These are phyloP conservation scores for Aspergillus pseudoviridinutans DNA, from an alignment of 2,329 filamentous ascomycete genomes.

Conservation along the genomic window DNA sequence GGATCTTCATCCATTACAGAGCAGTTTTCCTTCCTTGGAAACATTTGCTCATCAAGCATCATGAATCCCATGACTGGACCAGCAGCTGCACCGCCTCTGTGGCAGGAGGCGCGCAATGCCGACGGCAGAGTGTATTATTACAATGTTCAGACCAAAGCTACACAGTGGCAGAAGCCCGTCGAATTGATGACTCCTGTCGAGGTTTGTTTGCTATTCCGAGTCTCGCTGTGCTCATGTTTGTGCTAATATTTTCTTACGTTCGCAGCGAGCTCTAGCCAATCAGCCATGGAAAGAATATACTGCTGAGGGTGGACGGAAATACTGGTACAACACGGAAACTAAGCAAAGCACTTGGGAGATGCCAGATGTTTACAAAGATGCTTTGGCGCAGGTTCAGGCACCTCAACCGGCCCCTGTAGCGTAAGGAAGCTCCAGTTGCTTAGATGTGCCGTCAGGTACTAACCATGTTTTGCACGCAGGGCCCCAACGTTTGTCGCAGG, in stretches of 20 bases:
- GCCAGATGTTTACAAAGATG: constrained; percentile 75
- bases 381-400: constrained; percentile 56
- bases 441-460: not conserved
- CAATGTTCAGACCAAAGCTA: constrained; percentile 78
- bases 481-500: constrained; percentile 58
- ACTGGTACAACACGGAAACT: constrained; percentile 92
- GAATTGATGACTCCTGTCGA: constrained; percentile 81
- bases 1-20: constrained; percentile 3
- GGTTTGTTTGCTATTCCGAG: constrained; percentile 47
- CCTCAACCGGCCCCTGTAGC: constrained; percentile 43
- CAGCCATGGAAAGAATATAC: constrained; percentile 94
- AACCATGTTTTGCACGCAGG: constrained; percentile 42
- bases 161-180: constrained; percentile 90
- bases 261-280: constrained; percentile 70
- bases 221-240: constrained; percentile 4
- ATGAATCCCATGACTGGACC: constrained; percentile 58
- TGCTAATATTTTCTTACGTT: constrained; percentile 11
- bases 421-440: constrained; percentile 33
- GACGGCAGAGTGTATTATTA: constrained; percentile 91
- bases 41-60: constrained; percentile 2
- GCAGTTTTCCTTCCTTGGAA: constrained; percentile 4
- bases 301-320: constrained; percentile 79
- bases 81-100: constrained; percentile 52
- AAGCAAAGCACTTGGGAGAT: constrained; percentile 94
- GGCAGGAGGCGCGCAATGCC: constrained; percentile 76